These are phyloP conservation scores for Wallacemonas sp. DNA, from an alignment of 208 protist species.

Conservation along the genomic window DNA sequence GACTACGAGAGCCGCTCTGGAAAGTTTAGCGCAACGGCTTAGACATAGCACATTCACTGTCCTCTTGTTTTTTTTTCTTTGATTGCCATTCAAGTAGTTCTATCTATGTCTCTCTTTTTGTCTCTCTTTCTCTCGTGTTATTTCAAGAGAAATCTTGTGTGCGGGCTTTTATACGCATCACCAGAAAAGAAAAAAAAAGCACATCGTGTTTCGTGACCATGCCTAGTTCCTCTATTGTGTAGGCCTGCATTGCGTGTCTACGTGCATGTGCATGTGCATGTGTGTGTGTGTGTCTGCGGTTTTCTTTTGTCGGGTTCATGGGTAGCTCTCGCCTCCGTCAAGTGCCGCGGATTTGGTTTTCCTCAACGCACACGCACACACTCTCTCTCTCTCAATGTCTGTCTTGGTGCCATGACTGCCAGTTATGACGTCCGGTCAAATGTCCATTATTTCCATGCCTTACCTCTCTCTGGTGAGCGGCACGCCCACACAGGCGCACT, in stretches of 20 bases:
- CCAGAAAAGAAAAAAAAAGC: constrained; percentile 19
- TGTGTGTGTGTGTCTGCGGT: too few species aligned
- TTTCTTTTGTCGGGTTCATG: too few species aligned
- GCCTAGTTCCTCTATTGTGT: not conserved
- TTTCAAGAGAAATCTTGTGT: not conserved
- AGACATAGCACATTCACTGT: not conserved
- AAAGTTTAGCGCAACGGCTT: constrained; percentile 22
- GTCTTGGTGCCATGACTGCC: not conserved
- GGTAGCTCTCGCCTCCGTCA: too few species aligned
- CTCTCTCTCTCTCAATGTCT: constrained; percentile 9
- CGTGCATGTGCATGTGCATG: too few species aligned
- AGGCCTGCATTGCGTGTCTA: too few species aligned
- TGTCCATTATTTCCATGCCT: too few species aligned
- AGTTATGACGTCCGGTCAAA: too few species aligned
- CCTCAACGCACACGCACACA: too few species aligned
- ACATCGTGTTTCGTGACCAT: constrained; percentile 5
- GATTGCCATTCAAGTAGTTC: not conserved
- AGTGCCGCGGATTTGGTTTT: too few species aligned
- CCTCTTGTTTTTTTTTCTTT: not conserved
- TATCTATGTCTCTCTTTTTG: too few species aligned
- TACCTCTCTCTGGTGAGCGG: too few species aligned
- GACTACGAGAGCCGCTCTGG: constrained; percentile 66
- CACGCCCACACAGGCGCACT: not conserved
- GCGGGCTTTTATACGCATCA: not conserved
- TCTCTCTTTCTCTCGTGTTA: too few species aligned